These are phyloP conservation scores for Omphalea diandra DNA, from an alignment of 441 rosid genomes.

Conservation along the genomic window DNA sequence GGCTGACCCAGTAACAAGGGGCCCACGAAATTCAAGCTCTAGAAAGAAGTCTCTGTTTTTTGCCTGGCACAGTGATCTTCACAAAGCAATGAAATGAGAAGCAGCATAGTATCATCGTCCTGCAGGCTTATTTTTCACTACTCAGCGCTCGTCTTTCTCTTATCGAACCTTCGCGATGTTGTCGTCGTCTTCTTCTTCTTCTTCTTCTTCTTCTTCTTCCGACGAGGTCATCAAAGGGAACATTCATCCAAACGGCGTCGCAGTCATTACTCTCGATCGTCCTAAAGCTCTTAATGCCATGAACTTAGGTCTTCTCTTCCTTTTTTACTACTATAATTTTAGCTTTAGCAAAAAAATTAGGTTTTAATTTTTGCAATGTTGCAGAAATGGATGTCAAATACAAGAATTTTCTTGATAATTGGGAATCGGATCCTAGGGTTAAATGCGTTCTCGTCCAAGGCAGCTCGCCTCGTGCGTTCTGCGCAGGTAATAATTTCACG, in stretches of 20 bases:
- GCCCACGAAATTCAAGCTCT: not conserved
- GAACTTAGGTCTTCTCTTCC: conserved; percentile 53
- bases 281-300: conserved; percentile 95
- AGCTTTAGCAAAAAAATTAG: no score
- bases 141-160: not conserved
- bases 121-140: no score
- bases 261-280: conserved; percentile 84
- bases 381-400: conserved; percentile 86
- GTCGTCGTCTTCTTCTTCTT: conserved; percentile 43
- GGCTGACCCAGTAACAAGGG: not conserved
- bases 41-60: no score
- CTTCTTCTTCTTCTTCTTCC: conserved; percentile 30
- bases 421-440: conserved; percentile 80
- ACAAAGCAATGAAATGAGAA: no score
- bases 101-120: no score
- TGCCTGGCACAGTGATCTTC: no score
- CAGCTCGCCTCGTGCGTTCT: conserved; percentile 79
- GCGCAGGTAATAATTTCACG: conserved; percentile 43
- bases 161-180: conserved; percentile 43
- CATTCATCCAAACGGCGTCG: conserved; percentile 76
- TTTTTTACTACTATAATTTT: no score
- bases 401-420: conserved; percentile 72
- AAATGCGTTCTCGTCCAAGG: conserved; percentile 83
- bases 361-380: not conserved
- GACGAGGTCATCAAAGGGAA: conserved; percentile 68